Evolutionary conservation across 768 basidiomycete genomes (phyloP), one percentile per base, ranked within the genome.

Genomic region (Infundibulicybe gibba): DNA sequence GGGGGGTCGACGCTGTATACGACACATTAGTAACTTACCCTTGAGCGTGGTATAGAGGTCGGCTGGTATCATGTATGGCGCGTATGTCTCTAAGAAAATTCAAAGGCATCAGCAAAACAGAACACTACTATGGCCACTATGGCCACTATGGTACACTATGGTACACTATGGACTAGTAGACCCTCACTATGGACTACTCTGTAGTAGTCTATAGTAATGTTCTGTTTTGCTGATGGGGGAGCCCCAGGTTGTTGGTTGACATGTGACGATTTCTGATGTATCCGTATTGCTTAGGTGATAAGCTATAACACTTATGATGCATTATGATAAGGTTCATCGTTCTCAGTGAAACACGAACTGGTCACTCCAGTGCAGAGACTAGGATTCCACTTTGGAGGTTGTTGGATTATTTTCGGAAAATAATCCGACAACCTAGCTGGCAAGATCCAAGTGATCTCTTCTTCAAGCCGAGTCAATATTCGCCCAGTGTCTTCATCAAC

Each of bases 281-380:
- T 91, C 81, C 35, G 69, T 52, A 58, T 94, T 93, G 0, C 82
- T 80, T 0, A 86, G 56, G 59, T n/a, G n/a, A n/a, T 87, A 94
- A 1, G 91, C 85, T 48, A 92, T 81, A 21, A 94, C 90, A 38
- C 88, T 87, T 83, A 53, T 11, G 34, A 41, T 8, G 41, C n/a
- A 10, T 45, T 32, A 46, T 19, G 20, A 32, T 38, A 6, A 12
- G 6, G 13, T 25, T 8, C 8, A 8, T 25, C 8, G 8, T 25
- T 25, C 8, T 8, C 25, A 25, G 25, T 8, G 39, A 20, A 46
- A 44, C 5, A n/a, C 62, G 35, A 39, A 73, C 87, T 87, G 2
- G 90, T 93, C 40, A 94, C 79, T 2, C 91, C 91, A 41, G 93
- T 90, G 60, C 77, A 85, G 12, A 91, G 77, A 59, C 92, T 90